Base-by-base conservation (phyloP, 345 rosid genomes). In the Citrus reticulata region DNA sequence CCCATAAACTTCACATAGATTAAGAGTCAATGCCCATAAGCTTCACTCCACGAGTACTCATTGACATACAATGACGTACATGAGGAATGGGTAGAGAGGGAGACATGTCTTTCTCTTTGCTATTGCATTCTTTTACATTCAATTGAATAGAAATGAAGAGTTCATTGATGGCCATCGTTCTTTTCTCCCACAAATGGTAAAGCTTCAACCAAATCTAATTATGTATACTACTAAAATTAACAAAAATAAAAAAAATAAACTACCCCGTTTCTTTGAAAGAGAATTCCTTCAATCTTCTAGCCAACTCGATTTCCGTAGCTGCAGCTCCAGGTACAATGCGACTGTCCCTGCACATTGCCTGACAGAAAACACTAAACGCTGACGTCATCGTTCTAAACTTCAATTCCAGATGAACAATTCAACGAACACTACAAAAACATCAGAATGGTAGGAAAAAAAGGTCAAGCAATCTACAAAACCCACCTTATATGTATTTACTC, bases 291-390 rank as follows among this genome's bases (percentile, higher is more conserved):
- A 97, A 81, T 86, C 93, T 92, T 85, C 91, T 93, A 79, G 98
- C 98, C 82, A 97, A 84, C 84, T 97, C 99, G 68, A 94, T 94
- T 83, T 97, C 99, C 11, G 98, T 90, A 73, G 98, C 98, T 63
- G 98, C 97, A 80, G 95, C 99, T 81, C 98, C 98, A 63, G 98
- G 98, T 67, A 94, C 86, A 4, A 86, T 89, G 70, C 99, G 95
- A 77, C 98, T 93, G 78, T 97, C 98, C 88, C 89, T 97, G 85
- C 98, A 97, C 98, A 94, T 97, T 62, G 98, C 97, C 98, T 97
- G 89, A 59, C 54, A 73, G 82, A 20, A 49, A 68, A 60, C 35
- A 59, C 22, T 51, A 54, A 46, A 35, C 9, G 42, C 37, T 25
- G 1, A 46, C 9, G 66, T 32, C 22, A 79, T 39, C 14, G 11